Evolutionary conservation across 495 filamentous ascomycete genomes (phyloP).

Genomic region (Xylaria telfairii): DNA sequence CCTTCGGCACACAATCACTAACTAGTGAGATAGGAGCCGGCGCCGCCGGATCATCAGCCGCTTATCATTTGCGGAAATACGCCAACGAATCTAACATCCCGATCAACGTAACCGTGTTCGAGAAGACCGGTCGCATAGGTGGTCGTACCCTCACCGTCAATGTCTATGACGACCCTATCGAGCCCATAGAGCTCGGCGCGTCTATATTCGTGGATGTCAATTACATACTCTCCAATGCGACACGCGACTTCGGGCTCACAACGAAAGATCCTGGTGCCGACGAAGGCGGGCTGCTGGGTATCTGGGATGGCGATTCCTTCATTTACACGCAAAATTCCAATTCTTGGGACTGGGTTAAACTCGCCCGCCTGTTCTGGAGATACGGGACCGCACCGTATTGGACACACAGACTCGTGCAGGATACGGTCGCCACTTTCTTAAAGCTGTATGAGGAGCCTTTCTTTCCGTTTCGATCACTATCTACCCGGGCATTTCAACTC

Average conservation of each 20-base stretch:
- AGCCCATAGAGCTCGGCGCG: slow-evolving; percentile 86
- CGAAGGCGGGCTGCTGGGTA: slow-evolving; percentile 61
- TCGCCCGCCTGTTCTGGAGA: slow-evolving; percentile 78
- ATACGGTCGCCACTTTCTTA: slow-evolving; percentile 74
- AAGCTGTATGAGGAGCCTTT: slow-evolving; percentile 79
- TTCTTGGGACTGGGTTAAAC: slow-evolving; percentile 74
- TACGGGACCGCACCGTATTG: slow-evolving; percentile 82
- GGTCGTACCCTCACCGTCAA: slow-evolving; percentile 90
- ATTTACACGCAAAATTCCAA: slow-evolving; percentile 66
- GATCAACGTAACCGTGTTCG: slow-evolving; percentile 86
- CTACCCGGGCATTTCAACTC: slow-evolving; percentile 65
- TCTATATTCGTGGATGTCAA: slow-evolving; percentile 93
- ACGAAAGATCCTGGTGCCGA: slow-evolving; percentile 40
- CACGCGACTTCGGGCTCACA: slow-evolving; percentile 71
- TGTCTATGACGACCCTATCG: slow-evolving; percentile 69
- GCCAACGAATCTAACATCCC: slow-evolving; percentile 57
- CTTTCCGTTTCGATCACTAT: slow-evolving; percentile 84
- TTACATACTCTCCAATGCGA: slow-evolving; percentile 76
- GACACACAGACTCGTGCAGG: slow-evolving; percentile 75
- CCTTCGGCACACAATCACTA: neutral
- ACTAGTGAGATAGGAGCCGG: slow-evolving; percentile 73
- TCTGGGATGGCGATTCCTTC: slow-evolving; percentile 85
- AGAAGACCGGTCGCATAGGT: slow-evolving; percentile 78
- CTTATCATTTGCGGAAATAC: slow-evolving; percentile 79
- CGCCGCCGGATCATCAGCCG: slow-evolving; percentile 84